A percentile compares a stretch with the other conserved stretches of the same genome.
Evolutionary conservation across 805 yeast genomes (phyloP).

Genomic region (Wickerhamomyces pijperi): DNA sequence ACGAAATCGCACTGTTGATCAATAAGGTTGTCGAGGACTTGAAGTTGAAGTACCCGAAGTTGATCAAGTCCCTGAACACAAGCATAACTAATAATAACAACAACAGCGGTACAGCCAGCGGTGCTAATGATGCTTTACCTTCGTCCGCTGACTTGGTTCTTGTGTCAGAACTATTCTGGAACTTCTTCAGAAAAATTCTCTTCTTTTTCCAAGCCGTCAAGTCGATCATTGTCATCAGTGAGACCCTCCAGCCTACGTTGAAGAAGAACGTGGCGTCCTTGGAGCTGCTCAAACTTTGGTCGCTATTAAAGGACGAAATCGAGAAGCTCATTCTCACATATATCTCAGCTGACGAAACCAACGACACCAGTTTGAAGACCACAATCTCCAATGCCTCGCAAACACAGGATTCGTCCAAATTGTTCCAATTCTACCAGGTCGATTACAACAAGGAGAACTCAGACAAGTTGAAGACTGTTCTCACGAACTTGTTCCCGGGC

Average conservation of each 20-base stretch:
- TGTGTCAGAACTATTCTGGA: slow-evolving; percentile 59
- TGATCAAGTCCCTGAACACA: slow-evolving; percentile 20
- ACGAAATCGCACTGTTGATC: slow-evolving; percentile 55
- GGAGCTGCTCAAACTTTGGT: slow-evolving; percentile 9
- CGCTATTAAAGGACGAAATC: slow-evolving; percentile 8
- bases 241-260: slow-evolving; percentile 3
- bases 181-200: slow-evolving; percentile 52
- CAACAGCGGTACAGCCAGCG: slow-evolving; percentile 6
- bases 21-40: slow-evolving; percentile 55
- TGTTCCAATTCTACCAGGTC: slow-evolving; percentile 27
- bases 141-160: slow-evolving; percentile 28
- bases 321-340: slow-evolving; percentile 14
- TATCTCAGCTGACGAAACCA: slow-evolving; percentile 9
- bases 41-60: slow-evolving; percentile 40
- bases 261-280: neutral
- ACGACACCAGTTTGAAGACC: slow-evolving; percentile 1
- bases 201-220: slow-evolving; percentile 62
- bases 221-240: slow-evolving; percentile 48
- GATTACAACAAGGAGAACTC: slow-evolving; percentile 25
- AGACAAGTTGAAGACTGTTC: slow-evolving; percentile 29
- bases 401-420: slow-evolving; percentile 19
- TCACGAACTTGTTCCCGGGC: slow-evolving; percentile 67
- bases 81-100: slow-evolving; percentile 4
- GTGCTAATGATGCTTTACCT: slow-evolving; percentile 29
- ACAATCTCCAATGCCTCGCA: slow-evolving; percentile 12